These are phyloP conservation scores for Candida quercuum DNA, from an alignment of 805 yeast genomes.

Conservation along the genomic window DNA sequence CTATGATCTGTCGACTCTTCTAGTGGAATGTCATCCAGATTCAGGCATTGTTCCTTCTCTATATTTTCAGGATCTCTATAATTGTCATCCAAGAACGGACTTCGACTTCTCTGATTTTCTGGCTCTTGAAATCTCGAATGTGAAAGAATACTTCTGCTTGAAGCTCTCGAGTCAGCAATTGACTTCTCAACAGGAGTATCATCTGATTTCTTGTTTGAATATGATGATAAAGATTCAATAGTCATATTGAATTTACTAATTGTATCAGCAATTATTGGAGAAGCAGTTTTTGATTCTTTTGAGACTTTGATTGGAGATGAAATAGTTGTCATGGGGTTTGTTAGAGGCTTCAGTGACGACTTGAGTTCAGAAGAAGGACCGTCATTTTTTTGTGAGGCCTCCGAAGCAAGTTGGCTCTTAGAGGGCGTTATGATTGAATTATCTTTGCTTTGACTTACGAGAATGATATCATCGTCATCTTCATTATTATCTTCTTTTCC, in stretches of 20 bases:
- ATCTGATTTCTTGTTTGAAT: slow-evolving; percentile 6
- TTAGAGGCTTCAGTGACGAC: no score
- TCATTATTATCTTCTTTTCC: slow-evolving; percentile 3
- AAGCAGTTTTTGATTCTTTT: no score
- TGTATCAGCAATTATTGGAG: no score
- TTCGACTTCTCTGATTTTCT: slow-evolving; percentile 15
- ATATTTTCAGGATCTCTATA: slow-evolving; percentile 17
- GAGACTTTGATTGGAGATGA: no score
- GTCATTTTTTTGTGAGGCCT: no score
- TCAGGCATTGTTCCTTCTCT: slow-evolving; percentile 3
- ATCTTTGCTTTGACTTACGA: slow-evolving; percentile 20
- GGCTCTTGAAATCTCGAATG: slow-evolving; percentile 19
- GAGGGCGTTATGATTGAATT: not conserved
- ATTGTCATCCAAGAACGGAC: slow-evolving; percentile 21
- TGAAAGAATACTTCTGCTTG: slow-evolving; percentile 11
- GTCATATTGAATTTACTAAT: not conserved
- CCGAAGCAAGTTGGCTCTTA: no score
- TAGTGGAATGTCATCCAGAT: slow-evolving; percentile 20
- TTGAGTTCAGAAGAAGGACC: not conserved
- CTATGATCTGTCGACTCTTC: slow-evolving; percentile 26
- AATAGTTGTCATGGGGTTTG: no score
- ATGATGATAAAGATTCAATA: slow-evolving; percentile 6
- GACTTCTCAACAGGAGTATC: slow-evolving; percentile 4
- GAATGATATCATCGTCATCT: slow-evolving; percentile 18
- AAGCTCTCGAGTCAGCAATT: slow-evolving; percentile 1